Base-by-base conservation (phyloP, 2,329 filamentous ascomycete species). In the Fusarium scirpi region DNA sequence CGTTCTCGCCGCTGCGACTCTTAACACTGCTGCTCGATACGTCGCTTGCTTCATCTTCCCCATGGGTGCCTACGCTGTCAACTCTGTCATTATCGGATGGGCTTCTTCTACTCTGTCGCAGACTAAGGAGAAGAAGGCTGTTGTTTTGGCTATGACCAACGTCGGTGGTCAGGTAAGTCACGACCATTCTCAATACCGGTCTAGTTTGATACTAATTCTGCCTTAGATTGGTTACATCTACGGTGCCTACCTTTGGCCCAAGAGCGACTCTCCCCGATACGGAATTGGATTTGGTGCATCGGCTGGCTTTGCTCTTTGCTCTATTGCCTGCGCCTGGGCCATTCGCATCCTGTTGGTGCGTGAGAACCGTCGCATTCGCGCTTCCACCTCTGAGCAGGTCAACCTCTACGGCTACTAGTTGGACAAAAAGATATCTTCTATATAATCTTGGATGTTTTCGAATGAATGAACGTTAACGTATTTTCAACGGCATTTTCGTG, bases 181-280 rank as follows among this genome's bases (percentile, higher is more conserved):
- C 4, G 11, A 2, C 0, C 5, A 3, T 10, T 18, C 8, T 2
- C 13, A 15, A 3, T 15, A 13, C 7, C 27, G 3, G 1, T 13
- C 16, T 6, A 6, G 0, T 16, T 10, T 5, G 8, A n/a, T 52
- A 12, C 47, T 69, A 34, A 72, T 13, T 2, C 9, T 25, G 1
- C 0, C 1, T 29, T 18, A 74, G 69, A 82, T 83, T 16, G 82
- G 80, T 4, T 85, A 84, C 70, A 83, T 86, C 46, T 86, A 84
- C 70, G 83, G 83, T n/a, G 82, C 83, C 3, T 85, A 85, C 65
- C 76, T 86, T 6, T 86, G 84, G 83, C 83, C 83, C 7, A 80
- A 80, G 24, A 80, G 66, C 11, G 83, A 85, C 58, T 77, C 75
- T 38, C 84, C 84, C 0, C 77, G 82, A 24, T 86, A 85, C 62